A percentile compares a stretch with the other conserved stretches of the same genome.
These are phyloP conservation scores for Parietichytrium sp. DNA, from an alignment of 108 stramenopile species.

Conservation along the genomic window DNA sequence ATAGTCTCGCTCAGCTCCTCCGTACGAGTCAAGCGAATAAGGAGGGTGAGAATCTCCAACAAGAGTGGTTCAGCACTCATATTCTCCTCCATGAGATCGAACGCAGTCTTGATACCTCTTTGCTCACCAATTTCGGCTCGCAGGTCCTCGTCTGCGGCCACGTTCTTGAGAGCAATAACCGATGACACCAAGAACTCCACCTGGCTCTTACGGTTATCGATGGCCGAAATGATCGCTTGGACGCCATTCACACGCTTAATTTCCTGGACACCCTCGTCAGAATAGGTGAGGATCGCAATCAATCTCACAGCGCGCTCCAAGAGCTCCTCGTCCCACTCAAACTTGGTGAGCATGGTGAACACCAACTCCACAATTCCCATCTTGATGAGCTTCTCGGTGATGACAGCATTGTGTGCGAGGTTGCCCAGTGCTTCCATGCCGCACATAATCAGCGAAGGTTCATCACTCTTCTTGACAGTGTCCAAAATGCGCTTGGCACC, in stretches of 20 bases:
- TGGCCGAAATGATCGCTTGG: conserved; percentile 24
- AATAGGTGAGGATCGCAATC: conserved; percentile 43
- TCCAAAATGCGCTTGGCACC: conserved; percentile 32
- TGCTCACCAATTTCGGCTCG: conserved; percentile 13
- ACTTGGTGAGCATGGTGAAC: not conserved
- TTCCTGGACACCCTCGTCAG: not conserved
- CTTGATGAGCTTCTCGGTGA: not conserved
- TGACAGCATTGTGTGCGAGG: not conserved
- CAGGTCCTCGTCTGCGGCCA: not conserved
- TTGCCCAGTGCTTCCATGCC: conserved; percentile 33
- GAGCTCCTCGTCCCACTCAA: conserved; percentile 44
- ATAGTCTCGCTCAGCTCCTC: conserved; percentile 16
- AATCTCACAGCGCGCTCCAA: not conserved
- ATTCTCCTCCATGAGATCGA: conserved; percentile 33
- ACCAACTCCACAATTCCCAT: conserved; percentile 27
- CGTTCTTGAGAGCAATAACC: conserved; percentile 25
- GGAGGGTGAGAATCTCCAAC: not conserved
- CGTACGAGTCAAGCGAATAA: conserved; percentile 29
- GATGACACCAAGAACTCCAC: not conserved
- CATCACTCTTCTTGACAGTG: not conserved
- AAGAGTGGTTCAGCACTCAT: not conserved
- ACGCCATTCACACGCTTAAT: conserved; percentile 1
- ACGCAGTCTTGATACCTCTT: not conserved
- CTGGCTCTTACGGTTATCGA: conserved; percentile 36
- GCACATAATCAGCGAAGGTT: not conserved